Evolutionary conservation across 2,329 filamentous ascomycete species (phyloP).

Genomic region (Chrysoporthe deuterocubensis): DNA sequence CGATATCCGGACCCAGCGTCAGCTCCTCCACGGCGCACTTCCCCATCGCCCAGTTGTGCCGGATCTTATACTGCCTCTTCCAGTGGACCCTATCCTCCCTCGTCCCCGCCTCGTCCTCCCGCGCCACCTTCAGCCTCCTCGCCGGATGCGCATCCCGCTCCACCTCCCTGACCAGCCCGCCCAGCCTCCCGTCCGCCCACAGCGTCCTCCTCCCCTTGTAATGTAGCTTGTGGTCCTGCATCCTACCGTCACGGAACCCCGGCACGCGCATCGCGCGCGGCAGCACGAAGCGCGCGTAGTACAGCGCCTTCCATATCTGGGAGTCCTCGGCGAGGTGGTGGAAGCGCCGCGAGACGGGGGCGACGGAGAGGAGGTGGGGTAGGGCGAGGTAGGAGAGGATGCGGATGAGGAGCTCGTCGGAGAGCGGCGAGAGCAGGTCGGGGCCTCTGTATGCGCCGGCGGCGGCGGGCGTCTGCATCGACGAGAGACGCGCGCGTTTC

Average conservation of each 20-base stretch:
- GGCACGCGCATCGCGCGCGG: conserved; percentile 79
- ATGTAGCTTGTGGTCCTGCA: conserved; percentile 44
- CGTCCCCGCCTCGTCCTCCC: conserved; percentile 48
- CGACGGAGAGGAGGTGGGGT: conserved; percentile 64
- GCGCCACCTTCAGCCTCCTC: conserved; percentile 34
- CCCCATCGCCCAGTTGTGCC: conserved; percentile 89
- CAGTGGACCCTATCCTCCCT: conserved; percentile 62
- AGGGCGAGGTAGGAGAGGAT: conserved; percentile 79
- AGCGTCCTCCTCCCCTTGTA: conserved; percentile 49
- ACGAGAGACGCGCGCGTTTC: conserved; percentile 17
- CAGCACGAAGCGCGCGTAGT: conserved; percentile 84
- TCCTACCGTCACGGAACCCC: conserved; percentile 51
- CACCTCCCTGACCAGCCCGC: conserved; percentile 41
- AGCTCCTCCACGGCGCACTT: conserved; percentile 82
- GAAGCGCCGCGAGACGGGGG: conserved; percentile 75
- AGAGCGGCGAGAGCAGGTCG: conserved; percentile 74
- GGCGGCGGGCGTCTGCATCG: not conserved
- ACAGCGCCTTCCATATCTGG: conserved; percentile 88
- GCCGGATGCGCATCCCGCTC: not conserved
- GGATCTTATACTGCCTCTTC: conserved; percentile 86
- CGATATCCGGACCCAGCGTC: conserved; percentile 40
- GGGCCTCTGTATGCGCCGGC: conserved; percentile 18
- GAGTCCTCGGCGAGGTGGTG: conserved; percentile 75
- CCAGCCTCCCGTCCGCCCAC: conserved; percentile 51
- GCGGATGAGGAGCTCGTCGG: conserved; percentile 85